Base-by-base conservation (phyloP, 192 early-diverging fungal genomes). In the Umbelopsis isabellina region DNA sequence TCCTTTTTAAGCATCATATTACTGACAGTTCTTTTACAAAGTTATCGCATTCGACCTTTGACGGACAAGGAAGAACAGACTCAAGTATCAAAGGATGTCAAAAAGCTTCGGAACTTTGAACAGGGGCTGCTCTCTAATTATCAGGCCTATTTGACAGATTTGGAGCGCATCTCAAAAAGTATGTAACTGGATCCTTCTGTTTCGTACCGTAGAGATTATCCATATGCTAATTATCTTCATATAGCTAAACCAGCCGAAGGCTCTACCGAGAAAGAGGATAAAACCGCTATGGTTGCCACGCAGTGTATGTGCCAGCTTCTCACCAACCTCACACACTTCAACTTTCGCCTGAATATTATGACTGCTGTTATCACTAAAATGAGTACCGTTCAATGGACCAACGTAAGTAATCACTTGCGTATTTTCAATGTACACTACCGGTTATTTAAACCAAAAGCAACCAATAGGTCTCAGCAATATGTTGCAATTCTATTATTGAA, bases 291-390 rank as follows among this genome's bases (percentile, higher is more conserved):
- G 0, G 85, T 92, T 3, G 93, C 94, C 1, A 78, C 95, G 18
- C 88, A 91, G 23, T 96, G 93, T 72, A 78, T 97, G 82, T 90
- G 92, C 46, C 89, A 92, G 50, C 85, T 99, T 5, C 80, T 97
- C 53, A 91, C 82, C 8, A 83, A 86, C 18, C 86, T 91, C 15
- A 89, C 97, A 18, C 96, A 98, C 77, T 99, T 99, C 83, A 99
- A 99, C 84, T 99, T 95, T 75, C 90, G 96, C 49, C 77, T 90
- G 49, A 95, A 99, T 72, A 75, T 99, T 37, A 86, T 99, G 83
- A 91, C 90, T 3, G 87, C 92, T 1, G 75, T 98, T 30, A 88
- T 98, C 8, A 82, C 85, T 18, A 88, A 91, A 52, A 93, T 95
- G 87, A 91, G 84, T 71, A 81, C 82, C 46, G 69, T 72, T 53